Evolutionary conservation across 2,329 filamentous ascomycete species (phyloP), one percentile per base, ranked within the genome.

Genomic region (Pseudohalonectria lignicola): DNA sequence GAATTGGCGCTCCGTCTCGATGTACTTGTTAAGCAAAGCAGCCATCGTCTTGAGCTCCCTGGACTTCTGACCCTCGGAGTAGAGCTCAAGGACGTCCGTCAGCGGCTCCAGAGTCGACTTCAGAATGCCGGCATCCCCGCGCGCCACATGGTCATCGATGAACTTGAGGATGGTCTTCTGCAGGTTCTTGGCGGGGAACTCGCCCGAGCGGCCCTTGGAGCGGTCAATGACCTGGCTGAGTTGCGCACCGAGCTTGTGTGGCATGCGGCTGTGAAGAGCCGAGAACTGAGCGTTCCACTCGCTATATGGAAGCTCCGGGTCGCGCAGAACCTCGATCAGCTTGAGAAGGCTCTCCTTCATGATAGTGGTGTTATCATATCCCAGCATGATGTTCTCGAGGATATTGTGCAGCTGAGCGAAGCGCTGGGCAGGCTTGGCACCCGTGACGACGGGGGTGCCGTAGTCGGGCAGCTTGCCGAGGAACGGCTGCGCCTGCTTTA

Each of bases 251-350:
- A 98, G 78, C 65, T 90, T 95, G 56, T 90, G 82, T 0, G 92
- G 92, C 84, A 96, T 98, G 51, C 92, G 84, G 6, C 88, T 85
- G 61, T 96, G 90, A n/a, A 98, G 75, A 17, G 92, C 92, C 35
- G 92, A 94, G 49, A 94, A 92, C 55, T 96, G 87, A 5, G 90
- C 84, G 45, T 83, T 87, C 86, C 90, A 98, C 61, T 98, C 87
- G 59, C 90, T 87, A 57, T 92, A 98, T 2, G 92, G 92, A 45
- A 98, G 74, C 52, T 95, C 88, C 2, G 83, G 79, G 53, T 94
- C 77, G 31, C 90, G 81, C 17, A 98, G 75, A 10, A 98, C 88
- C 43, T 86, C 77, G n/a, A 95, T 79, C 28, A 96, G 70, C 55
- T 92, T 85, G 62, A 85, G 86, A 17, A 98, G 69, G 2, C 87